phyloP scores from a whole-genome alignment of 352 stramenopile genomes.

The Phytophthora foliorum region DNA sequence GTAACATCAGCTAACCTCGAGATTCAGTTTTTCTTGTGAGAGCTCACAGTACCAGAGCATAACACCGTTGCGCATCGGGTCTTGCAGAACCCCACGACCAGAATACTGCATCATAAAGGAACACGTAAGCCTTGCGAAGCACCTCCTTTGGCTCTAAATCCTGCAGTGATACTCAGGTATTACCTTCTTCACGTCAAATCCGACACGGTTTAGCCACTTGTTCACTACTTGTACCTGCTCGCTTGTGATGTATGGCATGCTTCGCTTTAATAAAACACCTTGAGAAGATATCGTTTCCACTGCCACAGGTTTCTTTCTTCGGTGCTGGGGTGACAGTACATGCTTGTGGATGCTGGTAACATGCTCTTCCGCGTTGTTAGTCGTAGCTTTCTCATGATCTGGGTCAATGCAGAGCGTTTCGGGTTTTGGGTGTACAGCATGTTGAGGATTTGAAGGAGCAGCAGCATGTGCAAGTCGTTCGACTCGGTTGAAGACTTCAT shows the following conservation, averaged over 20 bases:
- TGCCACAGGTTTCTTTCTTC: not conserved
- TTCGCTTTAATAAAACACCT: conserved; percentile 25
- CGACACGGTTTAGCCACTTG: conserved; percentile 38
- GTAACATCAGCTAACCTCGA: not conserved
- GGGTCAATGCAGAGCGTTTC: not conserved
- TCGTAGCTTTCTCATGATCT: not conserved
- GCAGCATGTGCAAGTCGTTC: conserved; percentile 3
- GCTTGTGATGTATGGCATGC: conserved; percentile 37
- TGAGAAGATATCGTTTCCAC: not conserved
- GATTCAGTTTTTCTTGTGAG: not conserved
- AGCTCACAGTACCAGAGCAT: conserved; percentile 41
- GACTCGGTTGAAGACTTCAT: conserved; percentile 17
- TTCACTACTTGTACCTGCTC: conserved; percentile 43
- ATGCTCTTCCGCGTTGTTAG: not conserved
- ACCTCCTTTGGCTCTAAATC: no score
- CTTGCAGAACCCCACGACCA: conserved; percentile 35
- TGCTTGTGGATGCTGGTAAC: not conserved
- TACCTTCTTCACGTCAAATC: conserved; percentile 26
- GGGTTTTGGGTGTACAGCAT: not conserved
- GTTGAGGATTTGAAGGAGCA: not conserved
- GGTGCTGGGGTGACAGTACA: not conserved
- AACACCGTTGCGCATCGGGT: conserved; percentile 51
- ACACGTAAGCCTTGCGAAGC: no score
- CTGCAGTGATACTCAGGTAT: not conserved
- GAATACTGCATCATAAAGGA: conserved; percentile 14